Evolutionary conservation across 2,329 filamentous ascomycete genomes (phyloP).

Genomic region (Botrytis hyacinthi): DNA sequence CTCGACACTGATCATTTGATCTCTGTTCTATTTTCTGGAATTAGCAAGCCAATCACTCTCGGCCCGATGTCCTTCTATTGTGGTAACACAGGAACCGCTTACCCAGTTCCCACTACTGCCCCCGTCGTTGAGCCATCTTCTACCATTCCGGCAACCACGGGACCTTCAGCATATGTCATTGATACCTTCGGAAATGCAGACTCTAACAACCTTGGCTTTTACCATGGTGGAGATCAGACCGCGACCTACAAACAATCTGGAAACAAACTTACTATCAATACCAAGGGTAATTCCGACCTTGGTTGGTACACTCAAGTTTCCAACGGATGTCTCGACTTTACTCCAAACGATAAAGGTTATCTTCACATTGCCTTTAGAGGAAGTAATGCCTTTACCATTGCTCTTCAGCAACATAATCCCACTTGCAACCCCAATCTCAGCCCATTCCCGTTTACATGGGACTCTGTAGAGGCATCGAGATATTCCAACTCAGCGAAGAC

Average conservation of each 20-base stretch:
- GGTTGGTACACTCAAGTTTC: conserved; percentile 60
- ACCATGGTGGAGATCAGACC: conserved; percentile 64
- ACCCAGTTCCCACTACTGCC: conserved; percentile 45
- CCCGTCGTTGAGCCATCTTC: conserved; percentile 45
- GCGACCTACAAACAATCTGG: conserved; percentile 52
- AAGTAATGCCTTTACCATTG: conserved; percentile 60
- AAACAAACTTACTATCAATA: conserved; percentile 54
- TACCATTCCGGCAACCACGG: conserved; percentile 50
- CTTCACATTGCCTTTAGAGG: conserved; percentile 64
- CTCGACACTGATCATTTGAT: conserved; percentile 53
- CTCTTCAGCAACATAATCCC: conserved; percentile 65
- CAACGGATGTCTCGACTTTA: conserved; percentile 55
- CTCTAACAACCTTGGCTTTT: conserved; percentile 60
- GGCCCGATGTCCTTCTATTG: conserved; percentile 61
- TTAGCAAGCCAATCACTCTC: conserved; percentile 49
- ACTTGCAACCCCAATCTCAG: conserved; percentile 53
- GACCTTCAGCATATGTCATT: conserved; percentile 53
- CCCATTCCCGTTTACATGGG: conserved; percentile 66
- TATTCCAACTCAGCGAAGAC: conserved; percentile 49
- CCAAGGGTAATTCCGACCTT: conserved; percentile 56
- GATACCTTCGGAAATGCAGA: conserved; percentile 56
- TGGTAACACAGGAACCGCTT: conserved; percentile 49
- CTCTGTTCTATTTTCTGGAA: conserved; percentile 50
- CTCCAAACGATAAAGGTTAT: conserved; percentile 54
- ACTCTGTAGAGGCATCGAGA: conserved; percentile 62